Evolutionary conservation across 805 yeast species (phyloP).

Genomic region (Spathaspora gorwiae): DNA sequence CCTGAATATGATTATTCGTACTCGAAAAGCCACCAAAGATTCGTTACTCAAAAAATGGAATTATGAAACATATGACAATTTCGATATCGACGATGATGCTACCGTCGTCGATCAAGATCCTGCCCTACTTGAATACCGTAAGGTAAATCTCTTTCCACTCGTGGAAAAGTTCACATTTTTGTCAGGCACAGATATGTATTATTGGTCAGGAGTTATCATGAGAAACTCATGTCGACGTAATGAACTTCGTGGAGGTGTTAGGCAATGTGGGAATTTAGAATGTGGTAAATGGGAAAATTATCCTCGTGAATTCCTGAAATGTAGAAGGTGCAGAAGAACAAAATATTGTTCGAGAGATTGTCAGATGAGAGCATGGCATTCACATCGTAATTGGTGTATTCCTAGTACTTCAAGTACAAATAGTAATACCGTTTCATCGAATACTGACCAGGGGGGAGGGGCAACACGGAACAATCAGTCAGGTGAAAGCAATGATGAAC

Average conservation of each 20-base stretch:
- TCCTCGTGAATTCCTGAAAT: conserved; percentile 91
- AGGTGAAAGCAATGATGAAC: neutral
- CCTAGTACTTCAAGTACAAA: conserved; percentile 24
- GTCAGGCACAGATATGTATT: conserved; percentile 75
- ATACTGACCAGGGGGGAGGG: neutral
- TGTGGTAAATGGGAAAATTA: conserved; percentile 93
- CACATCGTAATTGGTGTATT: conserved; percentile 92
- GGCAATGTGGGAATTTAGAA: conserved; percentile 90
- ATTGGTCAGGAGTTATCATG: conserved; percentile 98
- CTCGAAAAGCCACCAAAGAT: conserved; percentile 27
- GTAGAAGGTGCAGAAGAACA: conserved; percentile 89
- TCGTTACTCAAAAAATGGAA: conserved; percentile 34
- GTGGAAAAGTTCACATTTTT: conserved; percentile 83
- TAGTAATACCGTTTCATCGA: neutral
- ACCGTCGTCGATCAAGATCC: conserved; percentile 33
- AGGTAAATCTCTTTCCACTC: conserved; percentile 75
- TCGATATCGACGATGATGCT: conserved; percentile 34
- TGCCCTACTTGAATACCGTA: conserved; percentile 42
- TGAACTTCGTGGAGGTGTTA: conserved; percentile 78
- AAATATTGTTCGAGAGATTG: conserved; percentile 93
- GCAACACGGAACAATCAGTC: neutral
- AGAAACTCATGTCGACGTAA: conserved; percentile 91
- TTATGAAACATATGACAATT: conserved; percentile 35
- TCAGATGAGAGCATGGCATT: conserved; percentile 87
- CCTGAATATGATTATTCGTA: conserved; percentile 27